Evolutionary conservation across 768 basidiomycete genomes (phyloP), one percentile per base, ranked within the genome.

Genomic region (Tricholoma sp.): DNA sequence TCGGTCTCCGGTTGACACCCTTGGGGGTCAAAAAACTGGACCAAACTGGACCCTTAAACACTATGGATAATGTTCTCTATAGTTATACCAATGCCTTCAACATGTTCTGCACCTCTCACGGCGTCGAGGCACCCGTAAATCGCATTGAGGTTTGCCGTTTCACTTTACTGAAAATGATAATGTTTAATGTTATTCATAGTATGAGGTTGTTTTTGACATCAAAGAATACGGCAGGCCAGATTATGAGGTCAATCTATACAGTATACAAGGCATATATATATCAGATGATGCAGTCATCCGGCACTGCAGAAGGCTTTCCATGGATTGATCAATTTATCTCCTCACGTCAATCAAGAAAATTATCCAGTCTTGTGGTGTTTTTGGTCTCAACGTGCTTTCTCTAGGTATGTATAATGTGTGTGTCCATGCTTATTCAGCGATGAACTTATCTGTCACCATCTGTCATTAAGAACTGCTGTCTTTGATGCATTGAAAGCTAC

Each of bases 221-320:
- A 77, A 80, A 56, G 80, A 85, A 54, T 80, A 79, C 59, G 77
- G 76, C 11, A 67, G 71, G 11, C 76, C 78, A 52, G 64, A 73
- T 27, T 70, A 75, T 12, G 74, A 74, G 34, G 75, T 69, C 35
- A 78, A 83, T 51, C 66, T 82, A 41, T 75, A 78, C 61, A 76
- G 75, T 19, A 77, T 79, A 18, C 84, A 83, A 68, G 83, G 83
- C 59, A 75, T n/a, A 66, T 0, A 85, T 96, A 74, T 94, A 97
- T 64, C 85, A 96, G 27, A 93, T 98, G 85, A 97, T 99, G 95
- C 91, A 95, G 66, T 89, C 93, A n/a, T n/a, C n/a, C 0, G 96
- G 96, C 7, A 89, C 90, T 4, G 86, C 94, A 4, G 97, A 99
- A 69, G 94, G 95, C 2, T 79, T 99, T 11, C 86, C n/a, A 97